These are phyloP conservation scores for Fusarium penzigii DNA, from an alignment of 2,329 filamentous ascomycete species.

Conservation along the genomic window DNA sequence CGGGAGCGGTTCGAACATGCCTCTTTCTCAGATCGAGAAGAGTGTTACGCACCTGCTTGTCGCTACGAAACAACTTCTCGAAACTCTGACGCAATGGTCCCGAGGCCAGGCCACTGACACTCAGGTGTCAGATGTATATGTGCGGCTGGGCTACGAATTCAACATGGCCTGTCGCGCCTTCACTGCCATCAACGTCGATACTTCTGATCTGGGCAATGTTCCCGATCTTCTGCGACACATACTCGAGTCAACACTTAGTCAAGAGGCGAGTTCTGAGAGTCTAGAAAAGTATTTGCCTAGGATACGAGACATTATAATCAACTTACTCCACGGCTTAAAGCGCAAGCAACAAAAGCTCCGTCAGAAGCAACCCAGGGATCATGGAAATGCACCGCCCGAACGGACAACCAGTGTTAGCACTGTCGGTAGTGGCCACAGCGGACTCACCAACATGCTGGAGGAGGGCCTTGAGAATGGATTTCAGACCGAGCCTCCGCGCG, in stretches of 20 bases:
- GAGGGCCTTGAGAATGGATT: constrained; percentile 60
- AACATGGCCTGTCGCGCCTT: constrained; percentile 98
- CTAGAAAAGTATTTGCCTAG: constrained; percentile 90
- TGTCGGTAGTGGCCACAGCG: constrained; percentile 56
- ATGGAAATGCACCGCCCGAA: constrained; percentile 45
- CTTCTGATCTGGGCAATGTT: constrained; percentile 89
- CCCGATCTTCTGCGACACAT: constrained; percentile 88
- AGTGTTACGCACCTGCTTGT: constrained; percentile 97
- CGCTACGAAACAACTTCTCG: constrained; percentile 94
- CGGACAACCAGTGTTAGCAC: constrained; percentile 61
- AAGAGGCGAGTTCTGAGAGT: constrained; percentile 91
- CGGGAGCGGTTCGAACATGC: constrained; percentile 67
- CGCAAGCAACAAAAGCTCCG: constrained; percentile 90
- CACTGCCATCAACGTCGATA: constrained; percentile 95
- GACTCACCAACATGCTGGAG: constrained; percentile 58
- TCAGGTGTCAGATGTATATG: constrained; percentile 97
- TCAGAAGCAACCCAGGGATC: constrained; percentile 61
- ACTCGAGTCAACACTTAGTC: constrained; percentile 91
- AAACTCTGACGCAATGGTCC: constrained; percentile 98
- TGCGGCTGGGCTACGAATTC: constrained; percentile 96
- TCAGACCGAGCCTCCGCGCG: constrained; percentile 39
- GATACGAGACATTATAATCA: constrained; percentile 98
- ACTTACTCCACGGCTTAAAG: constrained; percentile 91
- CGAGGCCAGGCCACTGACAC: constrained; percentile 87
- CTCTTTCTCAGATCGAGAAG: constrained; percentile 96